Percentiles rank a stretch among this genome's conserved stretches.
These are phyloP conservation scores for Globisporangium lucens DNA, from an alignment of 352 stramenopile genomes.

Conservation along the genomic window DNA sequence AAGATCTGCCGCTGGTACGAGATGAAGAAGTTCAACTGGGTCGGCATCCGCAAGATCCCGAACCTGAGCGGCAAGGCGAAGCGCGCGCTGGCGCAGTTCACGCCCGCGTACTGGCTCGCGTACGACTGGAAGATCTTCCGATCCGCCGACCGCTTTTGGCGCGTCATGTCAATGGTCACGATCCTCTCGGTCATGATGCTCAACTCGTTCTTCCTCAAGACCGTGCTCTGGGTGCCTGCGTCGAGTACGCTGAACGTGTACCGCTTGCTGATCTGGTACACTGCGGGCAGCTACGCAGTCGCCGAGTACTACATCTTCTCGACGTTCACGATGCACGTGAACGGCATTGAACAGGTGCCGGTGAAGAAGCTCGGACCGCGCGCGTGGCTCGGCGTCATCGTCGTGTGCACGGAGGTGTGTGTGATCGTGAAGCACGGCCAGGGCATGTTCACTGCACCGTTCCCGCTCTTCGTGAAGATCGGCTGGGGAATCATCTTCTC, in stretches of 20 bases:
- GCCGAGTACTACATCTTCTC: slow-evolving; percentile 91
- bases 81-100: slow-evolving; percentile 87
- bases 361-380: slow-evolving; percentile 82
- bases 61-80: slow-evolving; percentile 76
- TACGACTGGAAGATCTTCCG: slow-evolving; percentile 94
- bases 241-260: slow-evolving; percentile 82
- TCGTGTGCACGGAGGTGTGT: slow-evolving; percentile 72
- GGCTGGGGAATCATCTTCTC: slow-evolving; percentile 75
- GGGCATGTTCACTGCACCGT: slow-evolving; percentile 87
- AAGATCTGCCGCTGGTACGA: slow-evolving; percentile 85
- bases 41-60: slow-evolving; percentile 84
- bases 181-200: slow-evolving; percentile 93
- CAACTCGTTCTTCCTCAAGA: slow-evolving; percentile 96
- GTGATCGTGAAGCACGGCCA: slow-evolving; percentile 83
- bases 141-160: slow-evolving; percentile 88
- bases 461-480: slow-evolving; percentile 75
- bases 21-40: slow-evolving; percentile 89
- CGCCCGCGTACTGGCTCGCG: slow-evolving; percentile 86
- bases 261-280: slow-evolving; percentile 79
- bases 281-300: slow-evolving; percentile 82
- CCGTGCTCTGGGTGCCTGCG: slow-evolving; percentile 86
- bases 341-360: slow-evolving; percentile 41
- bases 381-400: slow-evolving; percentile 78
- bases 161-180: slow-evolving; percentile 87
- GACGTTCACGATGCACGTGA: slow-evolving; percentile 76